Evolutionary conservation across 2,329 filamentous ascomycete genomes (phyloP), one percentile per base, ranked within the genome.

Genomic region (Cytospora piceae): DNA sequence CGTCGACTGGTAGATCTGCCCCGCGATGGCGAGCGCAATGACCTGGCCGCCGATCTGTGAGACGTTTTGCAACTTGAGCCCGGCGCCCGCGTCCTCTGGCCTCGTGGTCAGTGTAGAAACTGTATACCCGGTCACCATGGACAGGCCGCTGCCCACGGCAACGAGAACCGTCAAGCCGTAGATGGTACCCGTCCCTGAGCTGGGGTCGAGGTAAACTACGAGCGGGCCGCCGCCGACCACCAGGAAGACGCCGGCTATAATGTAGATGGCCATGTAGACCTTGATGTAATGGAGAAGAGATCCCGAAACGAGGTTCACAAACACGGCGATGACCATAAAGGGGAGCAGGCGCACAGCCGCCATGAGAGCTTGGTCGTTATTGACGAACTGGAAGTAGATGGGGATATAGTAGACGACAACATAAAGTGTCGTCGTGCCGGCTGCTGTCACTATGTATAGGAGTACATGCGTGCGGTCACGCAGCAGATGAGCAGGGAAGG

Each of bases 301-400:
- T 78, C 60, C 49, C 75, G 65, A 49, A 57, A 52, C 51, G 12
- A 69, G 32, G 31, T 52, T 61, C 27, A 32, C 42, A 1, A 27
- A 6, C 4, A 71, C 59, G 39, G 59, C 61, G 51, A 70, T 61
- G 24, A 71, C 46, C 65, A 81, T 74, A 64, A 78, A 77, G 0
- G 79, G 80, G 3, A 82, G 71, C 1, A 82, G 71, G 39, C 78
- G 75, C 2, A 81, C 74, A 2, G 74, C 79, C 12, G 79, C 76
- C 51, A 73, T 67, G 15, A 82, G 67, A 0, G 78, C 73, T 2
- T 63, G 70, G 59, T 84, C 82, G 4, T 75, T 74, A 4, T 73
- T 72, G 0, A 76, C 77, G 69, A 84, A 85, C 65, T 82, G 78
- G 73, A 85, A 85, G 72, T 78, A 84, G 9, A 85, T 71, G 0